Evolutionary conservation across 2,329 filamentous ascomycete genomes (phyloP).

Genomic region (Falciphora oryzae): DNA sequence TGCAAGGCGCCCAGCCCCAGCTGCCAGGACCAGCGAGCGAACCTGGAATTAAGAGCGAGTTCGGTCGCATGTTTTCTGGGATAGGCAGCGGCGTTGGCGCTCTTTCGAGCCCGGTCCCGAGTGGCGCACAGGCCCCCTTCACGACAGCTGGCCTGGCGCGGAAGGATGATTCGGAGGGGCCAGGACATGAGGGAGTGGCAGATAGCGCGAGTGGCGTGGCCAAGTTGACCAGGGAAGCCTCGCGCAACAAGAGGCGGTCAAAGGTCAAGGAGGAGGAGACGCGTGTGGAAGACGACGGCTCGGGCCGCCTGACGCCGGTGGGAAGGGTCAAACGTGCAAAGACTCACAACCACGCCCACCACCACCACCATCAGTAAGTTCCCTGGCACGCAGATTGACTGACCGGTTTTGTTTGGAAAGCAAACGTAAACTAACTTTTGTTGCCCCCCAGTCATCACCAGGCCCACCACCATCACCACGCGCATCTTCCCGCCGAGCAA

Average conservation of each 20-base stretch:
- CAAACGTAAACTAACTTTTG: slow-evolving; percentile 7
- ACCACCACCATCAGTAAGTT: slow-evolving; percentile 59
- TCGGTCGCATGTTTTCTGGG: slow-evolving; percentile 93
- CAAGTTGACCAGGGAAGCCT: slow-evolving; percentile 29
- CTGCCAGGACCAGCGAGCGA: slow-evolving; percentile 73
- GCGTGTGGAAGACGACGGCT: slow-evolving; percentile 60
- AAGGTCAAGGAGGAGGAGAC: slow-evolving; percentile 73
- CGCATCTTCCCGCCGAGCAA: slow-evolving; percentile 32
- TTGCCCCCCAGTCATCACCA: slow-evolving; percentile 32
- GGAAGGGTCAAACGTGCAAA: slow-evolving; percentile 62
- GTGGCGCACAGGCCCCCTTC: slow-evolving; percentile 39
- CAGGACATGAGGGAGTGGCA: slow-evolving; percentile 37
- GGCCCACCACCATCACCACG: slow-evolving; percentile 56
- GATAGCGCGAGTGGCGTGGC: slow-evolving; percentile 30
- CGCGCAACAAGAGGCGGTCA: slow-evolving; percentile 51
- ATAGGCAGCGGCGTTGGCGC: slow-evolving; percentile 58
- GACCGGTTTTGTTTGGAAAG: neutral
- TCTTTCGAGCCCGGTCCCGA: slow-evolving; percentile 45
- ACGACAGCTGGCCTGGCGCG: slow-evolving; percentile 38
- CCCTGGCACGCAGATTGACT: neutral
- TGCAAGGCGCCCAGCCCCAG: slow-evolving; percentile 83
- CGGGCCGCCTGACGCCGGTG: slow-evolving; percentile 55
- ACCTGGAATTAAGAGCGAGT: slow-evolving; percentile 88
- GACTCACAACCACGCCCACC: slow-evolving; percentile 49
- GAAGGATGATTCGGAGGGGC: slow-evolving; percentile 46